Base-by-base conservation (phyloP, 1,284 basidiomycete species). In the Rhodotorula sp. region DNA sequence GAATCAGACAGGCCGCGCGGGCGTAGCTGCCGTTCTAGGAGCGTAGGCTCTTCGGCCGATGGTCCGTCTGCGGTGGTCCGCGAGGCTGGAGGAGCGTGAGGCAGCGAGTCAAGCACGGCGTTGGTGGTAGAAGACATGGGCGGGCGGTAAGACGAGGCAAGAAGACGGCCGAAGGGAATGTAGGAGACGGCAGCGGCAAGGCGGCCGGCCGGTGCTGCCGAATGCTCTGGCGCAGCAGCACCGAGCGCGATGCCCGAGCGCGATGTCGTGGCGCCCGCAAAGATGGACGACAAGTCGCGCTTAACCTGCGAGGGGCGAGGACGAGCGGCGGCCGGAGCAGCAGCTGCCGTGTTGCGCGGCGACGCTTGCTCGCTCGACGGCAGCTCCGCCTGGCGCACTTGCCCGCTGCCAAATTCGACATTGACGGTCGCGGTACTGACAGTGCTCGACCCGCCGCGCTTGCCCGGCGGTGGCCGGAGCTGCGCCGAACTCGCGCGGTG, bases 341-440 rank as follows among this genome's bases (percentile, higher is more conserved):
- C 1, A 19, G n/a, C 25, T 1, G 46, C 27, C 46, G 45, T 21
- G 0, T 25, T 27, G 5, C 55, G 34, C 17, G 46, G 58, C 3
- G 58, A 60, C 13, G 58, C 3, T 5, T 34, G 34, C 34, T 34
- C 34, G 34, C 34, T 34, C 34, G 34, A 34, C 34, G 34, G 34
- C 34, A 34, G 34, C 1, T 63, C 56, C 1, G 65, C 65, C 25
- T 62, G 54, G 4, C 91, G 88, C 13, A 88, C 86, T 19, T 80
- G 80, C 23, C 89, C 91, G 3, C 87, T 82, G 9, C 89, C 91
- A 82, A 96, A 96, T 83, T 96, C 93, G 66, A 97, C 93, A 71
- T 92, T 94, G 76, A 97, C 92, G 0, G 91, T 93, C 48, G 91
- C 93, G 1, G 91, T 86, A 25, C 90, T 91, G 7, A 94, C 91